Conservation (phyloP, 139 green algal genomes). For the Asterochloris erici region DNA sequence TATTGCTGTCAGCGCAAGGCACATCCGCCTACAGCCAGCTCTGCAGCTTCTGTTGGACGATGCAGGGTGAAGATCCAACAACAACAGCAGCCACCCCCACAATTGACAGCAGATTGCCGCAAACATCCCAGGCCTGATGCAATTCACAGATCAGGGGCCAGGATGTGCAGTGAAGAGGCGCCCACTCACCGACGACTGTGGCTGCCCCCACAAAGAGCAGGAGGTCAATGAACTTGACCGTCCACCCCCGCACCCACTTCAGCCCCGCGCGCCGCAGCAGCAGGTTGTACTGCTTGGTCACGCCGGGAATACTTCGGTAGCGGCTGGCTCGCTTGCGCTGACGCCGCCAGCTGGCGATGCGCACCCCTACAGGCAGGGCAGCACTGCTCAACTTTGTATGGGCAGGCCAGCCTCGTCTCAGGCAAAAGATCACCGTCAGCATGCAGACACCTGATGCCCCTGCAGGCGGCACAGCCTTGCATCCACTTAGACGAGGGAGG, state of each 20-base stretch:
- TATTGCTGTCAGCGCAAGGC: too few relatives aligned
- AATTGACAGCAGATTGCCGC: not conserved
- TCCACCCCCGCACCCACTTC: constrained; percentile 44
- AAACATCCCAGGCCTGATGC: not conserved
- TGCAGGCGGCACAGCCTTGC: too few relatives aligned
- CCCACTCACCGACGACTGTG: constrained; percentile 28
- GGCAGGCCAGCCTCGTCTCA: too few relatives aligned
- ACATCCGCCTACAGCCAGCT: too few relatives aligned
- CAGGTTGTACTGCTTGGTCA: constrained; percentile 30
- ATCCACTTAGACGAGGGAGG: too few relatives aligned
- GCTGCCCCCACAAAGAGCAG: constrained; percentile 39
- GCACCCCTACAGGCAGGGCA: not conserved
- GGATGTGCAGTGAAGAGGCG: not conserved
- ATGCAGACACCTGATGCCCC: too few relatives aligned
- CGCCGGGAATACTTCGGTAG: constrained; percentile 30
- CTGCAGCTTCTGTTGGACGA: too few relatives aligned
- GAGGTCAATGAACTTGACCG: constrained; percentile 40
- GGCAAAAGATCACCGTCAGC: too few relatives aligned
- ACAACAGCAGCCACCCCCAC: not conserved
- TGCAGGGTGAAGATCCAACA: not conserved
- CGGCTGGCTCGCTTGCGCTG: constrained; percentile 7
- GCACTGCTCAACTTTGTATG: too few relatives aligned
- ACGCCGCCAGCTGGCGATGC: not conserved
- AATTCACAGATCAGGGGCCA: not conserved
- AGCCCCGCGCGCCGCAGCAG: constrained; percentile 36